These are phyloP conservation scores for Fragaria iinumae DNA, from an alignment of 306 rosid genomes.

Conservation along the genomic window DNA sequence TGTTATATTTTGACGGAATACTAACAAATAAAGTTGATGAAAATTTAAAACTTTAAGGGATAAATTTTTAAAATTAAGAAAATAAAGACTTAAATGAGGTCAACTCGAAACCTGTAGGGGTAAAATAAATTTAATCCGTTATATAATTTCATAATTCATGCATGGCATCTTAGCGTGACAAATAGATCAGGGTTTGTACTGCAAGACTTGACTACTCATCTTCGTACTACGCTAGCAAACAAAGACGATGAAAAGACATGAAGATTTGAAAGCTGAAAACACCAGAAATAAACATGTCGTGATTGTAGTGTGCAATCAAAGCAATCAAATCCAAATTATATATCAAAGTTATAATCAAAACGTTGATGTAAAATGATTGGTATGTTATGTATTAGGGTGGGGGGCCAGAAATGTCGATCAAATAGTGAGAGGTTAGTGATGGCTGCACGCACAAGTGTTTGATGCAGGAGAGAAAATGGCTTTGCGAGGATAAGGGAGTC, in stretches of 20 bases:
- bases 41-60: no score
- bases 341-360: not conserved
- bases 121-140: no score
- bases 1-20: no score
- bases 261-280: not conserved
- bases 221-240: not conserved
- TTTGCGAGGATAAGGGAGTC: not conserved
- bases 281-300: not conserved
- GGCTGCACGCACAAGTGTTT: constrained; percentile 11
- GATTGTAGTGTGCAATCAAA: not conserved
- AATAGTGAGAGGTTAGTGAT: not conserved
- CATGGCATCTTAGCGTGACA: not conserved
- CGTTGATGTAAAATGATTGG: not conserved
- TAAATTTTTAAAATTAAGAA: no score
- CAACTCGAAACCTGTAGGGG: no score
- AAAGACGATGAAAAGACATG: not conserved
- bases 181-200: not conserved
- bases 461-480: constrained; percentile 6
- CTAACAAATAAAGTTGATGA: no score
- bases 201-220: not conserved
- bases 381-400: not conserved
- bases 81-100: no score
- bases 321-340: constrained; percentile 1
- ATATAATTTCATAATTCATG: no score
- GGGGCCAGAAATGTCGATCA: not conserved